These are phyloP conservation scores for Austropuccinia psidii DNA, from an alignment of 1,284 basidiomycete species.

Conservation along the genomic window DNA sequence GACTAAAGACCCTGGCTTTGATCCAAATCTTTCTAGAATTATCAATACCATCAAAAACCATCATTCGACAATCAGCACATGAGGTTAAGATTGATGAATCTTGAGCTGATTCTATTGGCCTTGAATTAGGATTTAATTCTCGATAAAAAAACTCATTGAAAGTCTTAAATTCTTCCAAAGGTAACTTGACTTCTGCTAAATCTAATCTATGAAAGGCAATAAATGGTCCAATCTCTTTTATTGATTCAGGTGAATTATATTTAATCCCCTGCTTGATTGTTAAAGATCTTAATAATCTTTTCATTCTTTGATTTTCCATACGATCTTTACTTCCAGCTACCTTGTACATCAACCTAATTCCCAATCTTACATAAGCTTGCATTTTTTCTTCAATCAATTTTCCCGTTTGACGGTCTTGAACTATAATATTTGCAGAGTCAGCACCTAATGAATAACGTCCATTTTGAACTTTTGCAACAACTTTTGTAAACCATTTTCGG, in stretches of 20 bases:
- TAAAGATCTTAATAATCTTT: slow-evolving; percentile 70
- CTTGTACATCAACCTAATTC: slow-evolving; percentile 86
- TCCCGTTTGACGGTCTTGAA: slow-evolving; percentile 81
- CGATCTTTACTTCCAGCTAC: slow-evolving; percentile 56
- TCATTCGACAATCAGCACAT: slow-evolving; percentile 85
- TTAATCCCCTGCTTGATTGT: slow-evolving; percentile 92
- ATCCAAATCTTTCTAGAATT: slow-evolving; percentile 91
- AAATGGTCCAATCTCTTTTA: slow-evolving; percentile 73
- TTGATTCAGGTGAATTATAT: slow-evolving; percentile 78
- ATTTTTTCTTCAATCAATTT: slow-evolving; percentile 89
- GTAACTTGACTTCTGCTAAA: slow-evolving; percentile 70
- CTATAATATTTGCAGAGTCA: slow-evolving; percentile 50
- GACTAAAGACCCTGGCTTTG: slow-evolving; percentile 86
- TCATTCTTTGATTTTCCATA: slow-evolving; percentile 72
- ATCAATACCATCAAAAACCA: slow-evolving; percentile 76
- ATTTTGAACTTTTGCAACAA: slow-evolving; percentile 55
- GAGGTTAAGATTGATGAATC: slow-evolving; percentile 72
- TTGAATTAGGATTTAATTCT: slow-evolving; percentile 72
- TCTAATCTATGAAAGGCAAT: slow-evolving; percentile 84
- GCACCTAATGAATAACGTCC: slow-evolving; percentile 86
- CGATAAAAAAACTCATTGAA: slow-evolving; percentile 70
- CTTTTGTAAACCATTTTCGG: slow-evolving; percentile 89
- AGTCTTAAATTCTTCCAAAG: slow-evolving; percentile 73
- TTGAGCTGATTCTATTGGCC: slow-evolving; percentile 65
- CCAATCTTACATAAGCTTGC: slow-evolving; percentile 86